A percentile compares a stretch with the other conserved stretches of the same genome.
phyloP scores from a whole-genome alignment of 352 stramenopile genomes.

The Phytophthora cactorum region DNA sequence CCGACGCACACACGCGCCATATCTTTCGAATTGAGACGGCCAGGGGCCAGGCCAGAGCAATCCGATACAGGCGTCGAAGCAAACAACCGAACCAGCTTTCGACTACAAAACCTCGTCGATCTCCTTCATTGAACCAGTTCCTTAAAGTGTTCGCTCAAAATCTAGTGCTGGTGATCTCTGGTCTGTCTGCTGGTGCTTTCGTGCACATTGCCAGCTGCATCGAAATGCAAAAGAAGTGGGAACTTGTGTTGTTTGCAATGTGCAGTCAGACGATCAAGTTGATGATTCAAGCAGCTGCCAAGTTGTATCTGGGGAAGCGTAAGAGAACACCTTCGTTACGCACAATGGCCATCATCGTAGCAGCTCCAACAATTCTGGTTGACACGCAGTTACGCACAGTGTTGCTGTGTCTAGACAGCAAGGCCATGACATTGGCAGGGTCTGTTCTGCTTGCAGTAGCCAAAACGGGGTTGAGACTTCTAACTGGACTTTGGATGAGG shows the following conservation, averaged over 20 bases:
- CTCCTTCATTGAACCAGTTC: slow-evolving; percentile 15
- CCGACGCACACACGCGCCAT: slow-evolving; percentile 25
- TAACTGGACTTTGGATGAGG: slow-evolving; percentile 9
- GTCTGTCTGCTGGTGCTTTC: slow-evolving; percentile 21
- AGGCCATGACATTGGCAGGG: slow-evolving; percentile 13
- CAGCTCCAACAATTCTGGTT: slow-evolving; percentile 34
- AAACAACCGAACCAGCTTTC: background rate
- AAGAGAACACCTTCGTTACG: slow-evolving; percentile 20
- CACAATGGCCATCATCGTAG: slow-evolving; percentile 37
- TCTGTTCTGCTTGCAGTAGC: slow-evolving; percentile 24
- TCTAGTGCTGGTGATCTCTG: slow-evolving; percentile 25
- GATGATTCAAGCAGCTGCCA: slow-evolving; percentile 28
- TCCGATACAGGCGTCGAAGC: slow-evolving; percentile 4
- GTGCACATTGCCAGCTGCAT: slow-evolving; percentile 32
- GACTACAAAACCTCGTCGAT: background rate
- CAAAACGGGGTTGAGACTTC: slow-evolving; percentile 24
- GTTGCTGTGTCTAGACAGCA: slow-evolving; percentile 33
- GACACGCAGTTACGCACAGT: slow-evolving; percentile 37
- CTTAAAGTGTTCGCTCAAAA: slow-evolving; percentile 30
- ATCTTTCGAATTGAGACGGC: slow-evolving; percentile 28
- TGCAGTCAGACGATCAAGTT: slow-evolving; percentile 26
- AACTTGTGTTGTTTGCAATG: slow-evolving; percentile 27
- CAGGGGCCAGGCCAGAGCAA: slow-evolving; percentile 8
- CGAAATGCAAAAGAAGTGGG: slow-evolving; percentile 21
- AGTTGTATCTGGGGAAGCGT: slow-evolving; percentile 24